Evolutionary conservation across 106 monocot species (phyloP), one percentile per base, ranked within the genome.

Genomic region (Acorus gramineus): DNA sequence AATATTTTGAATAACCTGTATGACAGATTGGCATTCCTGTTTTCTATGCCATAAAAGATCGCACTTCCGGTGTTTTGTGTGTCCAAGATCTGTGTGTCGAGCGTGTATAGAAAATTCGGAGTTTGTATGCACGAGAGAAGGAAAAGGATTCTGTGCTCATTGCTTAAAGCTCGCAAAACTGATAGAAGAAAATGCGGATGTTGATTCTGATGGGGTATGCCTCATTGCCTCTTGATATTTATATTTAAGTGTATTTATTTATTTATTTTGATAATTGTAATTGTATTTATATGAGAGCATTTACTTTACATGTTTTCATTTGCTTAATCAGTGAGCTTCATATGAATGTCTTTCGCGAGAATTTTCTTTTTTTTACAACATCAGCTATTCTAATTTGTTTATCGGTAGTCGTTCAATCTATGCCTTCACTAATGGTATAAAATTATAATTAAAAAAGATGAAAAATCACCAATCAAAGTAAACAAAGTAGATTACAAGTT

Each of bases 11-110:
- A 56, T 48, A 45, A 12, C 11, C 42, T 9, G 64, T 62, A 53
- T 69, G 52, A 76, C 69, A 92, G 91, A 69, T 71, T 84, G 75
- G 84, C 91, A 92, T 58, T 74, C 63, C 51, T 92, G 91, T 53
- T 79, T 63, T 52, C 57, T 47, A 56, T 92, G 91, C 74, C 52
- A 52, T 11, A 81, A 67, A 68, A 74, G 43, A 43, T 73, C 91
- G 11, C 55, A 53, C 6, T 61, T 79, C 52, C 81, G 74, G 61
- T 92, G 91, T 59, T 77, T 71, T 68, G 72, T 78, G 50, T 92
- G 86, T 50, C 84, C 86, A 63, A 79, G 42, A 47, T 84, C 86
- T 52, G 56, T 78, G 4, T 92, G 91, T 58, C 47, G 14, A 11
- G 28, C 43, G 47, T 92, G 86, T 55, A 71, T 84, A 4, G 60